Percentiles rank a stretch among this genome's conserved stretches.
These are phyloP conservation scores for Plenodomus lindquistii DNA, from an alignment of 2,329 filamentous ascomycete genomes.

Conservation along the genomic window DNA sequence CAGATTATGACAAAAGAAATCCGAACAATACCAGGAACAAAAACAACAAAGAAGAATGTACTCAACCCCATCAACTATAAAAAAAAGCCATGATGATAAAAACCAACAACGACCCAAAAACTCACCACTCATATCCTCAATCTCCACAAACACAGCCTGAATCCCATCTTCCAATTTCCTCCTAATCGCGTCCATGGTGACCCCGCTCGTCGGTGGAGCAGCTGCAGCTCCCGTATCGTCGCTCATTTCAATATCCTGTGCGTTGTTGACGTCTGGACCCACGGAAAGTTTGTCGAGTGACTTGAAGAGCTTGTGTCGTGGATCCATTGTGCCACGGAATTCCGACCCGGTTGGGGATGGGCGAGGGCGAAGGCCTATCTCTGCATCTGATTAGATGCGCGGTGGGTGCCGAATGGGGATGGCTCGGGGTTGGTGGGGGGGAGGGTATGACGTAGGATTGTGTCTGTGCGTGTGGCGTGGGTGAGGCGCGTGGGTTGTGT, in stretches of 20 bases:
- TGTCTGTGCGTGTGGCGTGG: slow-evolving; percentile 3
- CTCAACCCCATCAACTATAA: not conserved
- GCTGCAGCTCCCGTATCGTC: too few relatives aligned
- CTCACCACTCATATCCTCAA: slow-evolving; percentile 89
- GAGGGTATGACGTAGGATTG: slow-evolving; percentile 23
- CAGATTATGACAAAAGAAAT: too few relatives aligned
- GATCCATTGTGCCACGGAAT: slow-evolving; percentile 27
- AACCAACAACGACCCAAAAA: slow-evolving; percentile 3
- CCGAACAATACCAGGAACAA: too few relatives aligned
- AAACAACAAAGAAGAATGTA: too few relatives aligned
- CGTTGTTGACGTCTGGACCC: slow-evolving; percentile 45
- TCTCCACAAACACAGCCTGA: slow-evolving; percentile 77
- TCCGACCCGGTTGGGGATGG: slow-evolving; percentile 5
- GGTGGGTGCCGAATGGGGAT: slow-evolving; percentile 9
- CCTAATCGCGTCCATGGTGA: slow-evolving; percentile 74
- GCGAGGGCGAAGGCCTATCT: slow-evolving; percentile 22
- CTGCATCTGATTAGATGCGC: slow-evolving; percentile 43
- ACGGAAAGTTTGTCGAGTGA: slow-evolving; percentile 33
- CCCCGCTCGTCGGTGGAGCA: slow-evolving; percentile 49
- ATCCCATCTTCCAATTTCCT: slow-evolving; percentile 71
- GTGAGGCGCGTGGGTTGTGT: slow-evolving; percentile 14
- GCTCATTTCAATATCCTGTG: slow-evolving; percentile 7
- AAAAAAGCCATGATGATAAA: not conserved
- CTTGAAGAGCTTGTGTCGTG: slow-evolving; percentile 40
- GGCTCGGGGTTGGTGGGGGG: slow-evolving; percentile 7